Evolutionary conservation across 2,329 filamentous ascomycete genomes (phyloP).

Genomic region (Penicillium sp.): DNA sequence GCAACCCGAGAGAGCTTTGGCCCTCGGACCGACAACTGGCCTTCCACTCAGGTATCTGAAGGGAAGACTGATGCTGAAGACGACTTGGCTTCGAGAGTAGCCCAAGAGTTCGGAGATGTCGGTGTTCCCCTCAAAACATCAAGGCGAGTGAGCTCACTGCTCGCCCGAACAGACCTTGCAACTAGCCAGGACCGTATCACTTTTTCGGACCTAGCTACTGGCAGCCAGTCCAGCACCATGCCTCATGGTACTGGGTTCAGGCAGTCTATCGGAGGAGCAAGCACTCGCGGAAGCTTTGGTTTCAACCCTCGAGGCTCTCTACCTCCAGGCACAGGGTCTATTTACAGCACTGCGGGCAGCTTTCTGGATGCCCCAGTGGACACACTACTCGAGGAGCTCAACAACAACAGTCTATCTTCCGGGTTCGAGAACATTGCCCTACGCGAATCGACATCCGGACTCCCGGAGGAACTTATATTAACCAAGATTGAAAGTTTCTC

Average conservation of each 20-base stretch:
- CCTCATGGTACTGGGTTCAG: slow-evolving; percentile 44
- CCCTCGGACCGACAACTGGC: slow-evolving; percentile 34
- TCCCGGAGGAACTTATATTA: slow-evolving; percentile 64
- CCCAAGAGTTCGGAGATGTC: slow-evolving; percentile 54
- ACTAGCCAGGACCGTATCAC: slow-evolving; percentile 70
- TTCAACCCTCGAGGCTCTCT: slow-evolving; percentile 49
- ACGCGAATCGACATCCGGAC: slow-evolving; percentile 62
- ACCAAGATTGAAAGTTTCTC: slow-evolving; percentile 61
- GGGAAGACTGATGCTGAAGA: slow-evolving; percentile 41
- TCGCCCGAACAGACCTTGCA: slow-evolving; percentile 77
- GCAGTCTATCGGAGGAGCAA: slow-evolving; percentile 64
- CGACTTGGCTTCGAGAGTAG: slow-evolving; percentile 60
- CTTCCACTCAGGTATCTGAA: slow-evolving; percentile 6
- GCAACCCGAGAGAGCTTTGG: slow-evolving; percentile 71
- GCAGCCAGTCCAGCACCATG: slow-evolving; percentile 29
- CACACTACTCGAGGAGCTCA: slow-evolving; percentile 59
- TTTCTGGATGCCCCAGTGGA: slow-evolving; percentile 62
- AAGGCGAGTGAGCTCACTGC: slow-evolving; percentile 82
- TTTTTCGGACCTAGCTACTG: slow-evolving; percentile 63
- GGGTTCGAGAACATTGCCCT: slow-evolving; percentile 64
- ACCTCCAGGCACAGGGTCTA: slow-evolving; percentile 42
- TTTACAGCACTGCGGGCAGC: slow-evolving; percentile 48
- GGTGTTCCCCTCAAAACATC: slow-evolving; percentile 51
- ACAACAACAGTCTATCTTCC: slow-evolving; percentile 54
- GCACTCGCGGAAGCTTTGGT: slow-evolving; percentile 54